Percentiles rank a stretch among this genome's conserved stretches.
These are phyloP conservation scores for Obelidium mucronatum DNA, from an alignment of 192 early-diverging fungal species.

Conservation along the genomic window DNA sequence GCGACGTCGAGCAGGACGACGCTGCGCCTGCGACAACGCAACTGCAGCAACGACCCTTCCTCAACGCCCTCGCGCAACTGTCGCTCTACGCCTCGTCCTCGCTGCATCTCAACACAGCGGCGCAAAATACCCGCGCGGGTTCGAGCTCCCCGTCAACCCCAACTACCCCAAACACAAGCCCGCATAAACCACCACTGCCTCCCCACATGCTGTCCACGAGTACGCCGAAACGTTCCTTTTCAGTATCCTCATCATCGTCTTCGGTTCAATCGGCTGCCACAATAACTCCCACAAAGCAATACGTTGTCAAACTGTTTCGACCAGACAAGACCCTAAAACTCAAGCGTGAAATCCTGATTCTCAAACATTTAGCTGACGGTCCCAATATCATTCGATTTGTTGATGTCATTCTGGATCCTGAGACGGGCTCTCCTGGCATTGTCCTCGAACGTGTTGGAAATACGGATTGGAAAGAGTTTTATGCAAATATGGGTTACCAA, in stretches of 20 bases:
- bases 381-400: slow-evolving; percentile 49
- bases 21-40: neutral
- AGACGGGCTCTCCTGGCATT: slow-evolving; percentile 39
- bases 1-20: neutral
- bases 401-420: slow-evolving; percentile 14
- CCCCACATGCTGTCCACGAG: neutral
- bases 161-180: neutral
- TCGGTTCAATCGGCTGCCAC: neutral
- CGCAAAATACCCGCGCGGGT: too few relatives aligned
- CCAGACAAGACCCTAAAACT: slow-evolving; percentile 38
- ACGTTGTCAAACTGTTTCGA: slow-evolving; percentile 48
- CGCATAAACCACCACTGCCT: neutral
- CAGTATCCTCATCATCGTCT: neutral
- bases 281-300: neutral
- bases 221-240: neutral
- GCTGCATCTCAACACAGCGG: too few relatives aligned
- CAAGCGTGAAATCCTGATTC: slow-evolving; percentile 52
- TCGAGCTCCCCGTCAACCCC: neutral
- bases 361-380: slow-evolving; percentile 46
- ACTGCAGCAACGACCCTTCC: neutral
- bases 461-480: slow-evolving; percentile 48
- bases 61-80: neutral
- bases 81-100: neutral
- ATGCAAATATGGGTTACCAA: slow-evolving; percentile 35
- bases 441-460: slow-evolving; percentile 36